A percentile compares a stretch with the other conserved stretches of the same genome.
phyloP scores from a whole-genome alignment of 1,139 yeast species.

The Diutina siamensis region DNA sequence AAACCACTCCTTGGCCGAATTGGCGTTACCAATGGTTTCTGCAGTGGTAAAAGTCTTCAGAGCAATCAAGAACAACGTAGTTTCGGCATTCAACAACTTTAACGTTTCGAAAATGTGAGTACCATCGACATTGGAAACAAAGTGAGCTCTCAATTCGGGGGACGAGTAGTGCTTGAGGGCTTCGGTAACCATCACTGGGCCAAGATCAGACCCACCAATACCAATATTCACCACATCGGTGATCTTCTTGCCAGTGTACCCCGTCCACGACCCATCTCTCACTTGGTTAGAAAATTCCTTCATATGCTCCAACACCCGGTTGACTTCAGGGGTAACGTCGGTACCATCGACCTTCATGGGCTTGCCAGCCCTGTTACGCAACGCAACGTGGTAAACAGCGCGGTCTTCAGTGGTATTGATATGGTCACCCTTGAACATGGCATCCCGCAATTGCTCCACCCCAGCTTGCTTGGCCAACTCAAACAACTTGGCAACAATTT shows the following conservation, averaged over 20 bases:
- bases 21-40: slow-evolving; percentile 93
- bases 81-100: slow-evolving; percentile 69
- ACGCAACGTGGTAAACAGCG: slow-evolving; percentile 93
- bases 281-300: slow-evolving; percentile 84
- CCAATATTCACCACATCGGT: slow-evolving; percentile 95
- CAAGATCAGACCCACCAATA: slow-evolving; percentile 97
- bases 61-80: slow-evolving; percentile 88
- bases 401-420: slow-evolving; percentile 93
- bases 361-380: slow-evolving; percentile 80
- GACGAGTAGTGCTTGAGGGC: slow-evolving; percentile 85
- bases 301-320: slow-evolving; percentile 86
- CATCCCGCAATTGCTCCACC: slow-evolving; percentile 79
- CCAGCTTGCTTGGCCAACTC: slow-evolving; percentile 84
- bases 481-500: slow-evolving; percentile 53
- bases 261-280: slow-evolving; percentile 91
- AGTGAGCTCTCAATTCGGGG: slow-evolving; percentile 70
- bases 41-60: slow-evolving; percentile 99
- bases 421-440: slow-evolving; percentile 84
- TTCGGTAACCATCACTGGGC: slow-evolving; percentile 99
- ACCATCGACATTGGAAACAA: slow-evolving; percentile 97
- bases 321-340: slow-evolving; percentile 84
- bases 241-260: slow-evolving; percentile 90
- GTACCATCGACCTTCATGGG: slow-evolving; percentile 81
- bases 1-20: slow-evolving; percentile 92
- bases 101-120: slow-evolving; percentile 91